These are phyloP conservation scores for Bombardia bombarda DNA, from an alignment of 495 filamentous ascomycete species.

Conservation along the genomic window DNA sequence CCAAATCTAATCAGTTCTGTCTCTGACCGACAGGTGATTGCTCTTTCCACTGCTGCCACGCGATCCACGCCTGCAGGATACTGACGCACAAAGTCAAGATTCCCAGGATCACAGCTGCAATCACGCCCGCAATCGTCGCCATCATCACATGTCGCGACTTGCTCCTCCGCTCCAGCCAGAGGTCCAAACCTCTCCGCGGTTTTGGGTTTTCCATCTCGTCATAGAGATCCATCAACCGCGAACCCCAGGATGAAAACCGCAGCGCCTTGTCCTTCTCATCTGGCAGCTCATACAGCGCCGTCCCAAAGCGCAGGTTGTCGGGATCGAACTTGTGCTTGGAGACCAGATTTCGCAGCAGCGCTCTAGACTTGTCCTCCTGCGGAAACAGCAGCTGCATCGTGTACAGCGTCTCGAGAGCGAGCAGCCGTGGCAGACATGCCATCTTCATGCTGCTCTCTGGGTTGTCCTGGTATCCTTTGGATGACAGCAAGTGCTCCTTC, in stretches of 20 bases:
- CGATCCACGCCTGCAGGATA: slow-evolving; percentile 24
- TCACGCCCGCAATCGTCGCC: slow-evolving; percentile 28
- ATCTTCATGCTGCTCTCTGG: not conserved
- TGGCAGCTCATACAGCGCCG: slow-evolving; percentile 1
- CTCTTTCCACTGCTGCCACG: slow-evolving; percentile 19
- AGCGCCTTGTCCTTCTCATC: slow-evolving; percentile 14
- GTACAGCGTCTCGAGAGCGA: slow-evolving; percentile 30
- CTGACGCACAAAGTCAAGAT: slow-evolving; percentile 16
- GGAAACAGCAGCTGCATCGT: slow-evolving; percentile 30
- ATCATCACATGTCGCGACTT: slow-evolving; percentile 33
- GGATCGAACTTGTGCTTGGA: slow-evolving; percentile 25
- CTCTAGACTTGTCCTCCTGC: slow-evolving; percentile 20
- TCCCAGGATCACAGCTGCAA: slow-evolving; percentile 22
- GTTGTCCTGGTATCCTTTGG: slow-evolving; percentile 9
- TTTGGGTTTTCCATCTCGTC: slow-evolving; percentile 32
- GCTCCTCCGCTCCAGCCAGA: slow-evolving; percentile 32
- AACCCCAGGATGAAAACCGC: slow-evolving; percentile 23
- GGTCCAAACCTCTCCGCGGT: slow-evolving; percentile 24
- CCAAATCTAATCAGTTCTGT: no score
- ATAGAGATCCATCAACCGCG: slow-evolving; percentile 27
- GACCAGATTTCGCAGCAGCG: slow-evolving; percentile 24
- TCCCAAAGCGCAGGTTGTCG: slow-evolving; percentile 7
- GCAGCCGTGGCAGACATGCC: slow-evolving; percentile 17
- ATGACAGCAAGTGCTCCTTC: slow-evolving; percentile 23
- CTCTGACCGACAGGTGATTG: no score